phyloP scores from a whole-genome alignment of 179 eudicot species.

The Heliamphora pulchella region DNA sequence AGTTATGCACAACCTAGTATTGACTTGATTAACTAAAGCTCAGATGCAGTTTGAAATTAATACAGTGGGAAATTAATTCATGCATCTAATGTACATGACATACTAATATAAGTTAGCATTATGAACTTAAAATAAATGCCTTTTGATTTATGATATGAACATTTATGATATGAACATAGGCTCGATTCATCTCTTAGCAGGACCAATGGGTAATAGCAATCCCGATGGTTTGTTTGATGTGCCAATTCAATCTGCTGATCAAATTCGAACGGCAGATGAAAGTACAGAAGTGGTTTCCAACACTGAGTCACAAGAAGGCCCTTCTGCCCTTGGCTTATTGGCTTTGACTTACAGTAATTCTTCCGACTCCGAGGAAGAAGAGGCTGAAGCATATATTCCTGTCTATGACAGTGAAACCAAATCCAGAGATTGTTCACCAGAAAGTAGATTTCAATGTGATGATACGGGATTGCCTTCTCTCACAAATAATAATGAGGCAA shows the following conservation, averaged over 20 bases:
- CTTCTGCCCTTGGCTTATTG: constrained; percentile 79
- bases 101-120: not conserved
- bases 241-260: constrained; percentile 36
- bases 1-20: not conserved
- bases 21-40: not conserved
- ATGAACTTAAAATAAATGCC: too few species aligned
- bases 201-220: constrained; percentile 33
- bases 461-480: constrained; percentile 30
- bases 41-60: not conserved
- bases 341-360: constrained; percentile 81
- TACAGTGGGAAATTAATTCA: not conserved
- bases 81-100: not conserved
- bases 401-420: constrained; percentile 28
- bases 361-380: constrained; percentile 78
- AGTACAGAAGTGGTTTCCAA: constrained; percentile 21
- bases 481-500: constrained; percentile 26
- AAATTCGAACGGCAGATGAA: constrained; percentile 20
- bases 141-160: constrained; percentile 1
- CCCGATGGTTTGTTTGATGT: constrained; percentile 38
- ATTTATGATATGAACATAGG: constrained; percentile 8
- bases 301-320: constrained; percentile 26
- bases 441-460: constrained; percentile 32
- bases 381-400: constrained; percentile 27
- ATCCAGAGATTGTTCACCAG: constrained; percentile 33
- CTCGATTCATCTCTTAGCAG: constrained; percentile 30